Evolutionary conservation across 2,329 filamentous ascomycete species (phyloP), one percentile per base, ranked within the genome.

Genomic region (Verticillium nonalfalfae): DNA sequence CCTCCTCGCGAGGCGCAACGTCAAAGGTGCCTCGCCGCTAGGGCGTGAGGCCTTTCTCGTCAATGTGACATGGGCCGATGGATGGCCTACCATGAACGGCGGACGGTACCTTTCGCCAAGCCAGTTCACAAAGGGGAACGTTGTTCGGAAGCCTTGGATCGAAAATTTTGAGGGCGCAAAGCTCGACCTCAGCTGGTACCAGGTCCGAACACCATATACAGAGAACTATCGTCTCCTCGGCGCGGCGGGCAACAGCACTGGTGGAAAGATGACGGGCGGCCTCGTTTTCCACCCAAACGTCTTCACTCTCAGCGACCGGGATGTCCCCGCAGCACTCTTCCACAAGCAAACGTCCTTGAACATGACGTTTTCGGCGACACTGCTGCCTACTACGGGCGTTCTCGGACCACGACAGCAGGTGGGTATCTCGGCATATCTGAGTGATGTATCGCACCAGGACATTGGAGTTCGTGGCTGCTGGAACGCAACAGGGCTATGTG

Each of bases 261-360:
- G 18, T 15, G 45, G 7, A 10, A 59, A 60, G 5, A 31, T 39
- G n/a, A 59, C 59, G 13, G 15, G 50, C 34, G 63, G 61, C 15
- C 31, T 80, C 3, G 71, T 74, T 45, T 70, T 73, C 4, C 75
- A 58, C 5, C 68, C 68, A 1, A 70, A 70, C 26, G 68, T 70
- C 13, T 71, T 67, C 45, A 66, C 66, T 0, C 62, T 72, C 13
- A 67, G 67, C 18, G 70, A 72, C 39, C 63, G 70, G 13, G 71
- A 72, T n/a, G 71, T 67, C 1, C 68, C 71, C 0, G 67, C 68
- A 7, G 70, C 69, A 5, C 36, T 72, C 4, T 61, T 73, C 7
- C 67, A 66, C 5, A 73, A 72, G 60, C 70, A 72, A 59, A 69
- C 64, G 33, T 71, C 67, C 7, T 36, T 71, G 38, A 73, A 73